Conservation (phyloP, 768 basidiomycete species). For the Naganishia kalamii region DNA sequence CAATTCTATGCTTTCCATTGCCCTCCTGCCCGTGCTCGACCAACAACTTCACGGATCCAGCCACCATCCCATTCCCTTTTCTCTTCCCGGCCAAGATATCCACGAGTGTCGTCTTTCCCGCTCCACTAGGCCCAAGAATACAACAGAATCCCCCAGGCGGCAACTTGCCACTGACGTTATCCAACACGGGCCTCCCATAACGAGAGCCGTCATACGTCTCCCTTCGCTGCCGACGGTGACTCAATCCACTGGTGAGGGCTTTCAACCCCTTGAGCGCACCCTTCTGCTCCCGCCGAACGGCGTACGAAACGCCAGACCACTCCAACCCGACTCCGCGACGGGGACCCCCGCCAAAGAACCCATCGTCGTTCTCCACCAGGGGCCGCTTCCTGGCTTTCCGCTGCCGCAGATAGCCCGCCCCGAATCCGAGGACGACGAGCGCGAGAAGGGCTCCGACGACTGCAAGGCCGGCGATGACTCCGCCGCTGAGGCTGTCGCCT, state of each 20-base stretch:
- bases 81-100: slow-evolving; percentile 79
- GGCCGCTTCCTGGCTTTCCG: slow-evolving; percentile 2
- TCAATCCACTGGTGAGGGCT: not conserved
- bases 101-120: slow-evolving; percentile 84
- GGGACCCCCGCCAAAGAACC: slow-evolving; percentile 37
- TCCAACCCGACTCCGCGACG: slow-evolving; percentile 58
- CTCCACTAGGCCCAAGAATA: slow-evolving; percentile 81
- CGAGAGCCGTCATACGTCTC: not conserved
- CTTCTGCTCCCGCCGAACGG: slow-evolving; percentile 44
- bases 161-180: slow-evolving; percentile 64
- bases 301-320: slow-evolving; percentile 66
- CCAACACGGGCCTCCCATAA: slow-evolving; percentile 61
- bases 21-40: slow-evolving; percentile 17
- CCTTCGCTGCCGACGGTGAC: no score
- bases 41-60: slow-evolving; percentile 62
- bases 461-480: slow-evolving; percentile 84
- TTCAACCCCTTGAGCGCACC: not conserved
- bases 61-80: slow-evolving; percentile 60
- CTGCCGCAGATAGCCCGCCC: slow-evolving; percentile 52
- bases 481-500: slow-evolving; percentile 58
- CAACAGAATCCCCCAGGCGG: slow-evolving; percentile 77
- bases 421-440: slow-evolving; percentile 57
- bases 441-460: slow-evolving; percentile 67
- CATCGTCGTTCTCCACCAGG: slow-evolving; percentile 43
- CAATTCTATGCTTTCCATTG: slow-evolving; percentile 55